phyloP scores from a whole-genome alignment of 345 rosid species.

The Citropsis articulata region DNA sequence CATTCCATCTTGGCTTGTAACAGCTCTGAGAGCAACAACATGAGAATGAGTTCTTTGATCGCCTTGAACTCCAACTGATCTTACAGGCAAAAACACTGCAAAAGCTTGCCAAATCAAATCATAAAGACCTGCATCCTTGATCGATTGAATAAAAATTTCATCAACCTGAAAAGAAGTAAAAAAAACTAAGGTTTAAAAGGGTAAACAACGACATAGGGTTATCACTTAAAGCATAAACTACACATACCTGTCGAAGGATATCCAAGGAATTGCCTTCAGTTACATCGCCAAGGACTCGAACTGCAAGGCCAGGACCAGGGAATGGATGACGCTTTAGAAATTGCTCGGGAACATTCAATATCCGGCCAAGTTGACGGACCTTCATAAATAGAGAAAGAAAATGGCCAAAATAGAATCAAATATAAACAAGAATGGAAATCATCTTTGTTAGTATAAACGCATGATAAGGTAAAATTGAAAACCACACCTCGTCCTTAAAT shows the following conservation, averaged over 20 bases:
- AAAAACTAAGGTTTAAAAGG: background rate
- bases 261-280: conserved; percentile 91
- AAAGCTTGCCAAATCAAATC: conserved; percentile 99
- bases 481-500: conserved; percentile 88
- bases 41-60: conserved; percentile 99
- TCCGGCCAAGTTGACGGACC: conserved; percentile 91
- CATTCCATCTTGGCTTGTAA: conserved; percentile 99
- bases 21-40: conserved; percentile 98
- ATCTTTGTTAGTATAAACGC: background rate
- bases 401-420: background rate
- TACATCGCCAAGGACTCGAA: conserved; percentile 89
- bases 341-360: conserved; percentile 77
- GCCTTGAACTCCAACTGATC: conserved; percentile 98
- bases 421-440: background rate
- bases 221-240: conserved; percentile 4
- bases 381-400: conserved; percentile 21
- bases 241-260: conserved; percentile 73
- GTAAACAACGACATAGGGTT: background rate
- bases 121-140: conserved; percentile 92
- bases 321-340: conserved; percentile 96
- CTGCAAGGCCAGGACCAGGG: conserved; percentile 99
- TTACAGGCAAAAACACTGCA: conserved; percentile 91
- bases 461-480: background rate
- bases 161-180: conserved; percentile 63
- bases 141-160: conserved; percentile 95